Percentiles rank a stretch among this genome's conserved stretches.
Evolutionary conservation across 768 basidiomycete genomes (phyloP).

Genomic region (Leccinellum rugosiceps): DNA sequence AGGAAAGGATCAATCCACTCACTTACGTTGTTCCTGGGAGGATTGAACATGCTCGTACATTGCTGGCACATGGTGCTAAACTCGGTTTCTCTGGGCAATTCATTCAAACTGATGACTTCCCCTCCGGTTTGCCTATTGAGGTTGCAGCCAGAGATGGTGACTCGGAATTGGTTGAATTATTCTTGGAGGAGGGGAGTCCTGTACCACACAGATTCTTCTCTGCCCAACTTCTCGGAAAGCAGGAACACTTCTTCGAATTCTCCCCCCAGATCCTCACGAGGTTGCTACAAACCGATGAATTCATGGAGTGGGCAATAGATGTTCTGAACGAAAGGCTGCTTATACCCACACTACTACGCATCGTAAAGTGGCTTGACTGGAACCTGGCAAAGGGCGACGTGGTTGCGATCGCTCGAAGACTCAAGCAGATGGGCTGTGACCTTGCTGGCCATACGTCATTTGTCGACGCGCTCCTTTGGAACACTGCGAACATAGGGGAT

Average conservation of each 20-base stretch:
- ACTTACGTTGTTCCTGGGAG: neutral
- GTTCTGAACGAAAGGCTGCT: accelerated
- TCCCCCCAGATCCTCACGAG: neutral
- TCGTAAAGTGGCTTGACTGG: too few species aligned
- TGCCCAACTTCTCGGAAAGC: neutral
- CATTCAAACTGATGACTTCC: neutral
- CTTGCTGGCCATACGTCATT: neutral
- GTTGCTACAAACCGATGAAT: too few species aligned
- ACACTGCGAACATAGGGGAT: neutral
- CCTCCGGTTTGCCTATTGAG: neutral
- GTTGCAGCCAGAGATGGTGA: neutral
- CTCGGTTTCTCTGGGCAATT: neutral
- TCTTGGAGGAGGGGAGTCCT: neutral
- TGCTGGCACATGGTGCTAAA: neutral
- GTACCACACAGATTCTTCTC: neutral
- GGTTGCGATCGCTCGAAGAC: neutral
- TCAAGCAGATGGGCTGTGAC: neutral
- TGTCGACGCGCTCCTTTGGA: accelerated
- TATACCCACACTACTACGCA: neutral
- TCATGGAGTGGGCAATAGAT: neutral
- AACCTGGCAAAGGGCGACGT: neutral
- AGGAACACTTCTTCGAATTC: accelerated
- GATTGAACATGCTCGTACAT: neutral
- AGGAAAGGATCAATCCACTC: neutral
- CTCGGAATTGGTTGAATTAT: neutral